These are phyloP conservation scores for Cubamyces lactineus DNA, from an alignment of 768 basidiomycete genomes.

Conservation along the genomic window DNA sequence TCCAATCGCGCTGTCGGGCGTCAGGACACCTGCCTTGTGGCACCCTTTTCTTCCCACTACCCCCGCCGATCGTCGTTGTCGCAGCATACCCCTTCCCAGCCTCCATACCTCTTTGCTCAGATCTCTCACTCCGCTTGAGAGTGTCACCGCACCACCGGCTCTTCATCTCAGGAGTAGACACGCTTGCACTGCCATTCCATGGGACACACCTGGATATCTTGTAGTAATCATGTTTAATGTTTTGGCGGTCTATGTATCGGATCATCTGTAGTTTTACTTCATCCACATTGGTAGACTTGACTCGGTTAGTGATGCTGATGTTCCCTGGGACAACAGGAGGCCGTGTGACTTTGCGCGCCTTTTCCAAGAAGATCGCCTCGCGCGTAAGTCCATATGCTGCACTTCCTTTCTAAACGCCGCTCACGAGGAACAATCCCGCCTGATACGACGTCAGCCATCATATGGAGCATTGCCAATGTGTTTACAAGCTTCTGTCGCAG, in stretches of 20 bases:
- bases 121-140: constrained; percentile 27
- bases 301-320: constrained; percentile 12
- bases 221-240: constrained; percentile 26
- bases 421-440: constrained; percentile 18
- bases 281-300: constrained; percentile 11
- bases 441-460: constrained; percentile 11
- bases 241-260: constrained; percentile 23
- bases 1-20: constrained; percentile 1
- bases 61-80: constrained; percentile 14
- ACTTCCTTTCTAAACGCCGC: constrained; percentile 6
- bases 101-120: constrained; percentile 19
- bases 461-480: constrained; percentile 7
- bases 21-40: background rate
- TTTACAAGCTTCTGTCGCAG: constrained; percentile 11
- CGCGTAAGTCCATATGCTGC: constrained; percentile 23
- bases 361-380: background rate
- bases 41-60: constrained; percentile 17
- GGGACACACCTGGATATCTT: constrained; percentile 21
- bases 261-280: constrained; percentile 27
- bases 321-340: background rate
- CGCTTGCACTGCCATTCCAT: constrained; percentile 13
- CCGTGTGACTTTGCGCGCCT: constrained; percentile 21
- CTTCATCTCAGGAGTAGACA: constrained; percentile 9
- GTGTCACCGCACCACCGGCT: constrained; percentile 7
- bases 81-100: constrained; percentile 25